Percentiles rank a stretch among this genome's conserved stretches.
Conservation (phyloP, 202 grass and related monocot species). For the Cymbopogon flexuosus region DNA sequence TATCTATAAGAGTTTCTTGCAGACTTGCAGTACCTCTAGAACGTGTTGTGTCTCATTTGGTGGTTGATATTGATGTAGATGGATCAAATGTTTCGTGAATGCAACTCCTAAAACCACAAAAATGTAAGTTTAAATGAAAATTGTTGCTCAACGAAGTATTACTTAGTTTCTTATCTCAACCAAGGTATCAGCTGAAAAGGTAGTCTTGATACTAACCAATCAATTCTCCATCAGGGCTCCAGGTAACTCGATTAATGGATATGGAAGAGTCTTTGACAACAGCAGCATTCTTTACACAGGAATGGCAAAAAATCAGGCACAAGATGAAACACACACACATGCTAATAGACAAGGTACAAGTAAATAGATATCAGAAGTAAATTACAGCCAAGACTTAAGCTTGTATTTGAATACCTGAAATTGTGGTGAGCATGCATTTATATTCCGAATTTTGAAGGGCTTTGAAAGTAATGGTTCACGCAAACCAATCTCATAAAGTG, state of each 20-base stretch:
- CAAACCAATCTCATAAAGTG: slow-evolving; percentile 76
- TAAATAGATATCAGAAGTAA: slow-evolving; percentile 22
- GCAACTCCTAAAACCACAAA: slow-evolving; percentile 62
- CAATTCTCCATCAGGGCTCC: slow-evolving; percentile 89
- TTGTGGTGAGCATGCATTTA: slow-evolving; percentile 39
- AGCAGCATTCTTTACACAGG: slow-evolving; percentile 37
- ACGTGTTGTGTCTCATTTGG: slow-evolving; percentile 69
- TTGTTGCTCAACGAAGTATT: slow-evolving; percentile 3
- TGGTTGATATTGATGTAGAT: slow-evolving; percentile 70
- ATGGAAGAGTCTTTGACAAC: slow-evolving; percentile 71
- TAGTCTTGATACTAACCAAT: slow-evolving; percentile 60
- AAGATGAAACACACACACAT: slow-evolving; percentile 10
- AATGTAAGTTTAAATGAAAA: slow-evolving; percentile 11
- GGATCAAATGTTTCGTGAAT: slow-evolving; percentile 88
- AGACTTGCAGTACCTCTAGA: slow-evolving; percentile 53
- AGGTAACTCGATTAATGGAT: slow-evolving; percentile 72
- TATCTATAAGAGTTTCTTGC: slow-evolving; percentile 13
- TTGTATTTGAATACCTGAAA: slow-evolving; percentile 48
- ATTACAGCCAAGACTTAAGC: slow-evolving; percentile 4
- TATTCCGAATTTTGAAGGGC: slow-evolving; percentile 77
- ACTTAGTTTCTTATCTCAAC: not conserved
- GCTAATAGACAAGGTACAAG: slow-evolving; percentile 6
- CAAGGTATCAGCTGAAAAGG: slow-evolving; percentile 20
- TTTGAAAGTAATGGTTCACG: slow-evolving; percentile 70
- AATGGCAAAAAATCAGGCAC: slow-evolving; percentile 22